phyloP scores from a whole-genome alignment of 139 green algal species.

The Chlorella sp. region DNA sequence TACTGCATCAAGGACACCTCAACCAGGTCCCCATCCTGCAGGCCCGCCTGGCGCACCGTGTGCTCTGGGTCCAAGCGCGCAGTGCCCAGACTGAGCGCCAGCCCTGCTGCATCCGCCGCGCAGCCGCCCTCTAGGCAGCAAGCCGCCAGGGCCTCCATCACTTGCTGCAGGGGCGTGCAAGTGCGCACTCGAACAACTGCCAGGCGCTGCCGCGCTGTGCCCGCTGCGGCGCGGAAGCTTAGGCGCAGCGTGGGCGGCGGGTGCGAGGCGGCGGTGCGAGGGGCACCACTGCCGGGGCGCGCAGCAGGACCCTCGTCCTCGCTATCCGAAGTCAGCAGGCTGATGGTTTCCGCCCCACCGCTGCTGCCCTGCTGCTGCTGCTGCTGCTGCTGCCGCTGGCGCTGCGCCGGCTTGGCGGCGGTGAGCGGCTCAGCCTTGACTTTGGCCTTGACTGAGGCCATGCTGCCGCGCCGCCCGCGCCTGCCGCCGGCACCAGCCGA shows the following conservation, averaged over 20 bases:
- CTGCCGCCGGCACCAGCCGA: neutral
- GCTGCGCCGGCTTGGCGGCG: neutral
- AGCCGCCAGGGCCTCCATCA: neutral
- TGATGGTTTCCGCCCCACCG: neutral
- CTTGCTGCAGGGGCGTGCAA: neutral
- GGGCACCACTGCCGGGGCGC: neutral
- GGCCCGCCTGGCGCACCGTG: neutral
- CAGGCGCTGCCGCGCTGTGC: neutral
- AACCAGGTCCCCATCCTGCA: neutral
- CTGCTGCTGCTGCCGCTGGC: neutral
- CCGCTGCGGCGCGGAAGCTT: neutral
- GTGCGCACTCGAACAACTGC: neutral
- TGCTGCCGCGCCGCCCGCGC: neutral
- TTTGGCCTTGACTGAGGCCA: neutral
- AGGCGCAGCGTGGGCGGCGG: conserved; percentile 13
- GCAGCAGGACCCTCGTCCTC: neutral
- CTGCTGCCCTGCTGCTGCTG: neutral
- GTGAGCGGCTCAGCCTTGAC: too few species aligned
- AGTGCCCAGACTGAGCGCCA: neutral
- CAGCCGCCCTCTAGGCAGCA: neutral
- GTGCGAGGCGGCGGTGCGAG: neutral
- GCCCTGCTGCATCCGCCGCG: neutral
- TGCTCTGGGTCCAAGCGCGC: neutral
- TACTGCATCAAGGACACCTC: neutral
- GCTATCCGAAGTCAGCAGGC: neutral